Percentiles rank a stretch among this genome's conserved stretches.
phyloP scores from a whole-genome alignment of 2,329 filamentous ascomycete genomes.

The Knoxdaviesia capensis region DNA sequence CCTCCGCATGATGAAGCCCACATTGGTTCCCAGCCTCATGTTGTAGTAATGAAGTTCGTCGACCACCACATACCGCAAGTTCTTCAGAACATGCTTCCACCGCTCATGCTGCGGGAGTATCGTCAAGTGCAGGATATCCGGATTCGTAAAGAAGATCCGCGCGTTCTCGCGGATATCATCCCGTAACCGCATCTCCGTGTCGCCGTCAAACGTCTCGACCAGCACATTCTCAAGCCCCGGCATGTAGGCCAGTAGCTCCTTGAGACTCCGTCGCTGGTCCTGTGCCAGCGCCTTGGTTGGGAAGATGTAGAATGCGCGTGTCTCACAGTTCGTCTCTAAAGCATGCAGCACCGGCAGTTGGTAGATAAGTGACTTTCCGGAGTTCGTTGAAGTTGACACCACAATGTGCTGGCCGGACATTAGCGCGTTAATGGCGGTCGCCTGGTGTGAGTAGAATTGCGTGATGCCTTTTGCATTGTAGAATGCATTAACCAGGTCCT shows the following conservation, averaged over 20 bases:
- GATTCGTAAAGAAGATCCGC: slow-evolving; percentile 90
- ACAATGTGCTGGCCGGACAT: slow-evolving; percentile 72
- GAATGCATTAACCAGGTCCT: slow-evolving; percentile 82
- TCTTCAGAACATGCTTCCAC: slow-evolving; percentile 77
- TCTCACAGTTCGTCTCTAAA: slow-evolving; percentile 55
- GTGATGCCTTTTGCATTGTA: slow-evolving; percentile 84
- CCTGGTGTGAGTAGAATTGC: slow-evolving; percentile 75
- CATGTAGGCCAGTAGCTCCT: slow-evolving; percentile 68
- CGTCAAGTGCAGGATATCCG: slow-evolving; percentile 91
- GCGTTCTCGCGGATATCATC: slow-evolving; percentile 72
- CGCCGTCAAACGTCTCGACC: slow-evolving; percentile 90
- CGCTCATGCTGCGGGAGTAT: slow-evolving; percentile 80
- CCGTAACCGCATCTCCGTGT: slow-evolving; percentile 66
- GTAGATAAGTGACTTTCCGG: slow-evolving; percentile 95
- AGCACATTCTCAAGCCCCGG: slow-evolving; percentile 52
- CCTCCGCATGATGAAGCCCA: slow-evolving; percentile 85
- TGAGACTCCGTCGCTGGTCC: slow-evolving; percentile 76
- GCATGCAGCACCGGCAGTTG: slow-evolving; percentile 82
- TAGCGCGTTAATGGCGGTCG: slow-evolving; percentile 79
- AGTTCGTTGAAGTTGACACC: slow-evolving; percentile 85
- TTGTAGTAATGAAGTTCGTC: slow-evolving; percentile 94
- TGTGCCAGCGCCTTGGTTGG: slow-evolving; percentile 93
- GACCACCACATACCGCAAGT: slow-evolving; percentile 77
- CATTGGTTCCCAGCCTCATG: slow-evolving; percentile 79
- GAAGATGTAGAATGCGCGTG: slow-evolving; percentile 92